Evolutionary conservation across 805 yeast genomes (phyloP).

Genomic region (Pichia phayaonensis): DNA sequence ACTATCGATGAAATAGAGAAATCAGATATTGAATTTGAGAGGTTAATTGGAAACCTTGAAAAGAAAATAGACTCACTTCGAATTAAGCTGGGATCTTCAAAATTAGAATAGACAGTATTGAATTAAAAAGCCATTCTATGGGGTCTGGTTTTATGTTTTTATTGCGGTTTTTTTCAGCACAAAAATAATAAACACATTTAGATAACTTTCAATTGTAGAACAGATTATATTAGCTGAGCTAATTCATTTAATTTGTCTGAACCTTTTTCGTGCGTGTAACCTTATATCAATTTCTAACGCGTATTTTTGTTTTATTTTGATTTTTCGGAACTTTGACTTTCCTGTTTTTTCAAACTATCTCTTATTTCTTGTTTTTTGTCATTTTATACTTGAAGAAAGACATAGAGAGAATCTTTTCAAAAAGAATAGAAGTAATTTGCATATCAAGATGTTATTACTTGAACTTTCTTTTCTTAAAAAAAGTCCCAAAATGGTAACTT

Average conservation of each 20-base stretch:
- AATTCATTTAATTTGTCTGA: too few relatives aligned
- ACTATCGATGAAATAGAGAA: conserved; percentile 16
- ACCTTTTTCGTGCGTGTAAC: background rate
- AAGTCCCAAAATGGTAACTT: background rate
- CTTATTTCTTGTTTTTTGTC: background rate
- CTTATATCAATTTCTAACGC: background rate
- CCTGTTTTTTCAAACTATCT: background rate
- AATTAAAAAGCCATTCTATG: background rate
- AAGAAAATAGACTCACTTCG: conserved; percentile 11
- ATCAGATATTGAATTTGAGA: conserved; percentile 17
- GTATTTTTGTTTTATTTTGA: background rate
- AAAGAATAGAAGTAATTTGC: background rate
- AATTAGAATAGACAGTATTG: background rate
- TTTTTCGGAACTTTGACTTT: background rate
- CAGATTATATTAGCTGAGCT: too few relatives aligned
- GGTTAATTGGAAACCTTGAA: conserved; percentile 17
- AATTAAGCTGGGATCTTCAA: background rate
- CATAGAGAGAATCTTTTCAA: background rate
- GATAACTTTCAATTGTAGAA: background rate
- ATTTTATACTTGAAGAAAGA: background rate
- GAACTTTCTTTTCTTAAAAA: background rate
- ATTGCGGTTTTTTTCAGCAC: background rate
- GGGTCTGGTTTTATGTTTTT: background rate
- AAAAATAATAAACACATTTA: background rate
- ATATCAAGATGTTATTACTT: background rate